Conservation (phyloP, 2,329 filamentous ascomycete genomes). For the Penicillium sp. region DNA sequence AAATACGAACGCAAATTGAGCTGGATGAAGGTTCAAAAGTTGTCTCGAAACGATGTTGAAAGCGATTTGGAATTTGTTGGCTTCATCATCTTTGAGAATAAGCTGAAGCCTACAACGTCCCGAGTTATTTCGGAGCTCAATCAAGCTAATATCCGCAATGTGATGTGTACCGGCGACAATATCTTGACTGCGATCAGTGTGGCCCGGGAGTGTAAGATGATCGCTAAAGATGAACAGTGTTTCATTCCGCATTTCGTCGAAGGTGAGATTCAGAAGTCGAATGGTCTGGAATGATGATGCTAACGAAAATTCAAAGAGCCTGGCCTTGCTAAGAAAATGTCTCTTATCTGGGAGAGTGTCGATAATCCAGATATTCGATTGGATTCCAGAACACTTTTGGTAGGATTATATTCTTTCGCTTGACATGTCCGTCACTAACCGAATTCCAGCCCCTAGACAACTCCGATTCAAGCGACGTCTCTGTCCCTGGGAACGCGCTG, state of each 20-base stretch:
- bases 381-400: constrained; percentile 75
- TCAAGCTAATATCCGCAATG: constrained; percentile 79
- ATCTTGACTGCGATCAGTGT: constrained; percentile 97
- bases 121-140: constrained; percentile 80
- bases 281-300: background rate
- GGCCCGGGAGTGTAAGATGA: constrained; percentile 82
- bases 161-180: constrained; percentile 99
- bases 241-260: constrained; percentile 89
- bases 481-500: constrained; percentile 80
- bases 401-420: constrained; percentile 40
- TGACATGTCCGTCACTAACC: constrained; percentile 14
- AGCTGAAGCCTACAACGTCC: constrained; percentile 85
- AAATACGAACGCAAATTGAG: constrained; percentile 85
- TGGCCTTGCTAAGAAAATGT: constrained; percentile 71
- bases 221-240: constrained; percentile 81
- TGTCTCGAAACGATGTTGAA: constrained; percentile 85
- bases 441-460: constrained; percentile 68
- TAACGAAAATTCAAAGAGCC: constrained; percentile 58
- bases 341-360: constrained; percentile 90
- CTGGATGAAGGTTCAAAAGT: constrained; percentile 94
- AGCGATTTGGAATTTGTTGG: constrained; percentile 83
- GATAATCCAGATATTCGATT: constrained; percentile 79
- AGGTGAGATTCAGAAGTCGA: constrained; percentile 50
- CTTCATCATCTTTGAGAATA: constrained; percentile 99
- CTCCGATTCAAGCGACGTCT: constrained; percentile 74